Conservation (phyloP, 2,329 filamentous ascomycete species). For the Lasiodiplodia citricola region DNA sequence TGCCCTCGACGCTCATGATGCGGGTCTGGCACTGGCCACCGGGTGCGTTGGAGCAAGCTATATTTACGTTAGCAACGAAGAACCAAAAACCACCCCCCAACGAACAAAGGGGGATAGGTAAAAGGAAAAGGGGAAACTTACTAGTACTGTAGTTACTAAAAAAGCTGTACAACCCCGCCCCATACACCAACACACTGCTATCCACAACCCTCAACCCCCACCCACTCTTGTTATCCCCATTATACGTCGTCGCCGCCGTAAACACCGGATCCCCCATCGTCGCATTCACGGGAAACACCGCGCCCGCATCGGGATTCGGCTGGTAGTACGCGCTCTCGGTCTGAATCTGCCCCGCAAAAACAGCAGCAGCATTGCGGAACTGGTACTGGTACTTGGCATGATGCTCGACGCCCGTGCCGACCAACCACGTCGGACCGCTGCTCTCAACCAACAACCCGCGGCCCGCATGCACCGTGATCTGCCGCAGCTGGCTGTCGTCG, state of each 20-base stretch:
- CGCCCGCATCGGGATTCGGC: conserved; percentile 75
- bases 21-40: conserved; percentile 53
- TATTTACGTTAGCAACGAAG: conserved; percentile 32
- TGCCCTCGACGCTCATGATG: conserved; percentile 56
- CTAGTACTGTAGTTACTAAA: conserved; percentile 65
- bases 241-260: conserved; percentile 35
- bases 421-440: conserved; percentile 54
- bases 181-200: conserved; percentile 64
- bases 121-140: not conserved
- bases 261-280: conserved; percentile 74
- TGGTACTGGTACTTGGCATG: conserved; percentile 79
- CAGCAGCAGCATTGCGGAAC: conserved; percentile 74
- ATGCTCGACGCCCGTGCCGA: conserved; percentile 71
- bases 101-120: no score
- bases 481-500: conserved; percentile 71
- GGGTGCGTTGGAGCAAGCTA: conserved; percentile 35
- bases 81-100: not conserved
- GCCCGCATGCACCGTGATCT: conserved; percentile 85
- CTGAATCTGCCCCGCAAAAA: conserved; percentile 85
- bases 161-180: conserved; percentile 71
- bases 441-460: conserved; percentile 78
- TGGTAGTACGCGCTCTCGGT: conserved; percentile 89
- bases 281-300: conserved; percentile 66
- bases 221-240: conserved; percentile 50
- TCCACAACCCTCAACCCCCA: conserved; percentile 70